Evolutionary conservation across 2,329 filamentous ascomycete species (phyloP), one percentile per base, ranked within the genome.

Genomic region (Ceratocystis alfenasii): DNA sequence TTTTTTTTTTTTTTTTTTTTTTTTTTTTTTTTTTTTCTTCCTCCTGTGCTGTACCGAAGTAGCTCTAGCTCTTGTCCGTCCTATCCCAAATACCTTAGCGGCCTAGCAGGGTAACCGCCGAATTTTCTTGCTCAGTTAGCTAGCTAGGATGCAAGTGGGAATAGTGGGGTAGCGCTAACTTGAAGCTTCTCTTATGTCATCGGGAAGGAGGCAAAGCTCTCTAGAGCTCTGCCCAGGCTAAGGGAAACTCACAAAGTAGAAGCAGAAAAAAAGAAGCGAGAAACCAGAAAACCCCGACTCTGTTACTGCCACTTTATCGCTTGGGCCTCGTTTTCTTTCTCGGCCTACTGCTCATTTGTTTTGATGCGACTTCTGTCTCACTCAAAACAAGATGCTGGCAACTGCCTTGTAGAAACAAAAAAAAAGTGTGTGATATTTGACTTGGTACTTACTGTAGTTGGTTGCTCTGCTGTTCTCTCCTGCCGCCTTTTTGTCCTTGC

Each of bases 121-220:
- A 48, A 28, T 45, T 63, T 63, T 45, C 30, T 63, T 46, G 41
- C 61, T 28, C 30, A 63, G 36, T 41, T 41, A 5, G 36, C 36
- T 41, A 46, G 44, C 36, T 63, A 59, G 30, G 55, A 59, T 59
- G 55, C 55, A 59, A 59, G 55, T 36, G 33, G 55, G 17, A 33
- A 59, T 59, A 59, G 55, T 59, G 55, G 55, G 25, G 55, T 59
- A 30, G 55, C 55, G 55, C 55, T 59, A 59, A 25, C 28, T n/a
- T 59, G 55, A 36, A 59, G 55, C 55, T 53, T 25, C 48, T 30
- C 53, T 57, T 30, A 57, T 57, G 55, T 33, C 55, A 59, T 59
- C 55, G 55, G 55, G 55, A 59, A 59, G 55, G 55, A 59, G 55
- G 55, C 55, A 30, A 59, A 59, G 55, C 55, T 59, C 55, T 59